phyloP scores from a whole-genome alignment of 305 asterid genomes.

The Fraxinus dipetala region DNA sequence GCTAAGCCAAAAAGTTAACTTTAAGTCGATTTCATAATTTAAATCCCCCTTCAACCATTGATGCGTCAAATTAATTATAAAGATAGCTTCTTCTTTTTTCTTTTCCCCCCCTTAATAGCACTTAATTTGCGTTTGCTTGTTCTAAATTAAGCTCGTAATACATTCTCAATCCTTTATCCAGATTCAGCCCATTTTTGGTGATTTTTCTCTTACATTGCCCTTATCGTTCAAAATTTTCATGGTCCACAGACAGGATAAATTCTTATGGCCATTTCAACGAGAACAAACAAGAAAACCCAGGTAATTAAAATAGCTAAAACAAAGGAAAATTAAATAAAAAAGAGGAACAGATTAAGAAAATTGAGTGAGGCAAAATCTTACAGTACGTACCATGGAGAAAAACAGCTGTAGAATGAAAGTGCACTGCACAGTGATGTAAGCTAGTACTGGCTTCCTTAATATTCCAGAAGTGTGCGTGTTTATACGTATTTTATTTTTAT shows the following conservation, averaged over 20 bases:
- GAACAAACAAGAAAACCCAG: conserved; percentile 5
- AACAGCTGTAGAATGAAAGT: conserved; percentile 9
- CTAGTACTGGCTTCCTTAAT: conserved; percentile 1
- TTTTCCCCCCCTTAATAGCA: neutral
- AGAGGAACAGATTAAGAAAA: neutral
- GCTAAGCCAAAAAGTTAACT: neutral
- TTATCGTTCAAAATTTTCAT: conserved; percentile 11
- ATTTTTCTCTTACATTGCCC: neutral
- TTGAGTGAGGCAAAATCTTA: neutral
- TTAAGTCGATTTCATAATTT: neutral
- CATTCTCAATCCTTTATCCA: neutral
- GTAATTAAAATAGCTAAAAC: conserved; percentile 16
- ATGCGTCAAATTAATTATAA: neutral
- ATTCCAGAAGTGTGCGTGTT: conserved; percentile 1
- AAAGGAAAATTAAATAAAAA: neutral
- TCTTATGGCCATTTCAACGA: conserved; percentile 40
- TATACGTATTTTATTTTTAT: neutral
- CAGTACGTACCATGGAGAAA: conserved; percentile 23
- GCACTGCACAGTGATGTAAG: neutral
- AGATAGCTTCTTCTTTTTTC: neutral
- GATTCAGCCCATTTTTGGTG: neutral
- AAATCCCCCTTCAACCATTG: neutral
- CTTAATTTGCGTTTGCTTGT: neutral
- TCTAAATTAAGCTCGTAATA: neutral
- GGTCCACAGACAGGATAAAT: neutral